Evolutionary conservation across 202 grass and related monocot species (phyloP), one percentile per base, ranked within the genome.

Genomic region (Musa balbisiana): DNA sequence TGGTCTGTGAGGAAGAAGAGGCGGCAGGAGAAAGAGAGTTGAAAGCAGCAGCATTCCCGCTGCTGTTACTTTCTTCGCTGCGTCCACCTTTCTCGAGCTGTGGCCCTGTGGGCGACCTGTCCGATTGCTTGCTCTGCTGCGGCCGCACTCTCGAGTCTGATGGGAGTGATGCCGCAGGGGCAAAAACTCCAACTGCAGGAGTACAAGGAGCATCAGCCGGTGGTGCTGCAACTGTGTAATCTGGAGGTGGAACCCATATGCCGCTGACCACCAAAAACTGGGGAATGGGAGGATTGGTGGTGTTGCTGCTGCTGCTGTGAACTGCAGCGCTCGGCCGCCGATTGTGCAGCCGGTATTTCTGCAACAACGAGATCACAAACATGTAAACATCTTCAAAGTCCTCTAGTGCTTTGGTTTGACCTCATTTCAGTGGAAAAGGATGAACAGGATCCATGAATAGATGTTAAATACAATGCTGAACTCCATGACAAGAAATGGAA

Each of bases 1-100:
- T 75, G 54, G 73, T 75, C 53, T 75, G 54, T 10, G 73, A 62
- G 49, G 73, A 75, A 16, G 71, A 73, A 49, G 73, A 75, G 24
- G 26, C 49, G 24, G 26, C 2, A 49, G 53, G 73, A 33, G 73
- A 75, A 75, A 8, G 14, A 20, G 52, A 29, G 67, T 69, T 43
- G 15, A 17, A 13, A 69, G 16, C 58, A 20, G 17, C 67, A 2
- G 33, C 66, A 50, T 69, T 12, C 43, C 66, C 27, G 27, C 13
- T 17, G 29, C 25, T 69, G 71, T 73, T 29, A 73, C 25, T 16
- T 13, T 60, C 55, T 19, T 12, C 72, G 9, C 20, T 25, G 52
- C 24, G 26, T 56, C 21, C 19, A 9, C 55, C 73, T 49, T 75
- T 26, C 49, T 11, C 33, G 9, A 8, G 24, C 16, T 33, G 26